Evolutionary conservation across 306 rosid species (phyloP).

Genomic region (Begonia masoniana): DNA sequence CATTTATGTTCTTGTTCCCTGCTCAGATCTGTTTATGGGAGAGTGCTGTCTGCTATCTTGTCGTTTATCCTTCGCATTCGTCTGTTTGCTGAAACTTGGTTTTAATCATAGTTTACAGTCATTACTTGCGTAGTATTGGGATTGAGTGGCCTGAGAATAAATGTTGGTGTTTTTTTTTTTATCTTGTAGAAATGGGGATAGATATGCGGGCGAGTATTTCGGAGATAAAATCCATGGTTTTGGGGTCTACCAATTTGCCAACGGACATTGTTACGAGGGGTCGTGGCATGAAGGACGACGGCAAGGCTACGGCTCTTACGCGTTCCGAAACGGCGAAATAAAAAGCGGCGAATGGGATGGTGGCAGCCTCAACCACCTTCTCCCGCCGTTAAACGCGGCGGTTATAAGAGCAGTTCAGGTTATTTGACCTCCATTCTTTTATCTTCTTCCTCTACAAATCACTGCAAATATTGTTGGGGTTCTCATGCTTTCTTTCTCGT

Average conservation of each 20-base stretch:
- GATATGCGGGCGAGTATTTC: slow-evolving; percentile 95
- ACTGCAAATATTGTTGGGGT: background rate
- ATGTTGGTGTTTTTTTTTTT: too few relatives aligned
- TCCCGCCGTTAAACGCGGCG: slow-evolving; percentile 35
- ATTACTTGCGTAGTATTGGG: too few relatives aligned
- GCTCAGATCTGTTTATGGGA: too few relatives aligned
- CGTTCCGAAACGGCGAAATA: slow-evolving; percentile 49
- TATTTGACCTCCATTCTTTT: slow-evolving; percentile 2
- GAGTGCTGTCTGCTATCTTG: too few relatives aligned
- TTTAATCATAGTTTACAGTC: too few relatives aligned
- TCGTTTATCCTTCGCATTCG: too few relatives aligned
- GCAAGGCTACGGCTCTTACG: slow-evolving; percentile 74
- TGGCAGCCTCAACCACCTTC: slow-evolving; percentile 66
- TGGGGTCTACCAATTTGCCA: slow-evolving; percentile 88
- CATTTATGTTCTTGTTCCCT: too few relatives aligned
- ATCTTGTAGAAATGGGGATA: slow-evolving; percentile 78
- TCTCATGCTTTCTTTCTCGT: background rate
- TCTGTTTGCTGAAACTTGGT: too few relatives aligned
- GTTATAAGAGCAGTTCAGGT: slow-evolving; percentile 80
- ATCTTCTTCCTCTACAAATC: background rate
- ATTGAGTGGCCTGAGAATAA: too few relatives aligned
- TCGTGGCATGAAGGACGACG: slow-evolving; percentile 96
- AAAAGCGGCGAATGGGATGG: slow-evolving; percentile 93
- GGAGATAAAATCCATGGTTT: slow-evolving; percentile 98
- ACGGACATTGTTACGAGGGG: slow-evolving; percentile 91